Evolutionary conservation across 306 rosid genomes (phyloP).

Genomic region (Chamaecrista fasciculata): DNA sequence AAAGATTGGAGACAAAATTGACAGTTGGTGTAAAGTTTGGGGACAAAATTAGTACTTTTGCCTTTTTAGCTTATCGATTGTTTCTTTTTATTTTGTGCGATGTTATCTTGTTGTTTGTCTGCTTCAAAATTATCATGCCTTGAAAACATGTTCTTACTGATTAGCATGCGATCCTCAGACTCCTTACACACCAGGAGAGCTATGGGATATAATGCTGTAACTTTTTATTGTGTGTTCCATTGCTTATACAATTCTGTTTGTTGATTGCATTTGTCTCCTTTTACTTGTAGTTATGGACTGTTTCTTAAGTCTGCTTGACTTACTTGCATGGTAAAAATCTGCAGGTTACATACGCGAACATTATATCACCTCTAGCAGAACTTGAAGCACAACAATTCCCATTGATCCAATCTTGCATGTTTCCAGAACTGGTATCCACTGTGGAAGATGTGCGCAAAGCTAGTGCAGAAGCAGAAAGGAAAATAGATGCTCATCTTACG

Average conservation of each 20-base stretch:
- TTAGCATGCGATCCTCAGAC: background rate
- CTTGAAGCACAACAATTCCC: conserved; percentile 80
- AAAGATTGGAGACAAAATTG: no score
- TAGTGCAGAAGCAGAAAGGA: conserved; percentile 88
- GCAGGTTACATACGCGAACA: conserved; percentile 76
- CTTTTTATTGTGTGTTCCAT: background rate
- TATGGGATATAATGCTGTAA: background rate
- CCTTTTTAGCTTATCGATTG: no score
- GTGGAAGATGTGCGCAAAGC: conserved; percentile 75
- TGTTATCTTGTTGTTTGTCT: background rate
- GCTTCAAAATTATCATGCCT: background rate
- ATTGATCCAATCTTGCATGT: conserved; percentile 74
- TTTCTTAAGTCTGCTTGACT: conserved; percentile 14
- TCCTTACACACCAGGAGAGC: background rate
- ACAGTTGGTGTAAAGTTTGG: no score
- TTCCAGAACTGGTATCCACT: conserved; percentile 73
- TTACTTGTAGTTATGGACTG: background rate
- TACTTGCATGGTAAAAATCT: conserved; percentile 22
- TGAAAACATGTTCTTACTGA: background rate
- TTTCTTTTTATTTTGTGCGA: background rate
- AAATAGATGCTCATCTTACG: conserved; percentile 72
- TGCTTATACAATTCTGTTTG: background rate
- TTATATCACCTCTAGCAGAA: conserved; percentile 75
- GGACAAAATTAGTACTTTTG: no score
- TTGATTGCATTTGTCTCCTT: background rate